phyloP scores from a whole-genome alignment of 805 yeast genomes.

The Peterozyma xylosa region DNA sequence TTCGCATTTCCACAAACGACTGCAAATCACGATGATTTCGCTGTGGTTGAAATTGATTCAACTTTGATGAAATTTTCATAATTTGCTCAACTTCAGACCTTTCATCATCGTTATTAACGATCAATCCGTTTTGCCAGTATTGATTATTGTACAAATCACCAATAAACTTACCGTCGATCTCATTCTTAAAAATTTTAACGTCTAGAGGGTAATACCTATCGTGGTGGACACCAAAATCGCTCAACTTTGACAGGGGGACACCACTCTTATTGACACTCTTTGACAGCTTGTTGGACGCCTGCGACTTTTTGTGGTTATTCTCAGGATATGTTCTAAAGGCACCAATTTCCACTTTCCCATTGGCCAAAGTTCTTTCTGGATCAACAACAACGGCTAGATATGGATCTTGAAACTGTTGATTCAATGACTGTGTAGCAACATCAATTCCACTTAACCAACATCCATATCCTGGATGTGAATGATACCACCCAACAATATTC shows the following conservation, averaged over 20 bases:
- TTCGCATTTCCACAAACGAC: too few species aligned
- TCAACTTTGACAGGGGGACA: conserved; percentile 43
- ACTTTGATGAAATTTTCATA: neutral
- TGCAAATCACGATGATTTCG: too few species aligned
- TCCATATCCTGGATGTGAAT: conserved; percentile 94
- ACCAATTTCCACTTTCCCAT: conserved; percentile 73
- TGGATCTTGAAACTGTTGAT: conserved; percentile 88
- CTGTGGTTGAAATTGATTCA: neutral
- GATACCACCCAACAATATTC: conserved; percentile 95
- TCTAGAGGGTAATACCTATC: conserved; percentile 61
- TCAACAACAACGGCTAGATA: conserved; percentile 85
- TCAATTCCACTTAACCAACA: conserved; percentile 95
- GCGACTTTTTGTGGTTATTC: conserved; percentile 17
- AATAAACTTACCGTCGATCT: conserved; percentile 37
- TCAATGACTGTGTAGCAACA: conserved; percentile 79
- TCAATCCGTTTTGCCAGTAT: conserved; percentile 32
- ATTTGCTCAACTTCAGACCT: neutral
- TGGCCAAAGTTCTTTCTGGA: conserved; percentile 58
- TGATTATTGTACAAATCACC: conserved; percentile 10
- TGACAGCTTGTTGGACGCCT: conserved; percentile 10
- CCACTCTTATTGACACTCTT: conserved; percentile 4
- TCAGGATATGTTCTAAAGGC: conserved; percentile 73
- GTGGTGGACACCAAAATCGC: conserved; percentile 68
- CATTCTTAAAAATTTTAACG: conserved; percentile 50
- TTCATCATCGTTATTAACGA: conserved; percentile 1